Evolutionary conservation across 148 eudicot genomes (phyloP).

Genomic region (Euryodendron excelsum): DNA sequence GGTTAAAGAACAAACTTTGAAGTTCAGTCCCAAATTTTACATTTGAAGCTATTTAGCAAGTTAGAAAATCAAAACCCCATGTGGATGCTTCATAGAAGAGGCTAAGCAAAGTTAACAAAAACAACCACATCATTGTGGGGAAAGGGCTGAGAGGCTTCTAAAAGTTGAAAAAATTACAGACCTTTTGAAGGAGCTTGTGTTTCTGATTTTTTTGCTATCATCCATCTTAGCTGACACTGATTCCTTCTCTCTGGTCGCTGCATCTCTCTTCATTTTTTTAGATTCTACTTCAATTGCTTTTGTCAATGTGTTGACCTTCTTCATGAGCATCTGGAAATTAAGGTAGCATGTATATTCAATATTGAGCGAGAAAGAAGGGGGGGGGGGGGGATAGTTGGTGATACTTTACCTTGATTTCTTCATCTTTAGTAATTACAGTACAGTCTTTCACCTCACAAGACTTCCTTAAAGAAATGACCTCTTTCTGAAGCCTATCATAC

Average conservation of each 20-base stretch:
- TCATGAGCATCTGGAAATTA: conserved; percentile 53
- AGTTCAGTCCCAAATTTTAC: background rate
- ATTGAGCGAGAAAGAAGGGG: conserved; percentile 29
- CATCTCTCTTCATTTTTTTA: conserved; percentile 64
- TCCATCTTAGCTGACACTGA: conserved; percentile 37
- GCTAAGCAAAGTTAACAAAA: background rate
- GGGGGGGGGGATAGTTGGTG: conserved; percentile 77
- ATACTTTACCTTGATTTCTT: conserved; percentile 72
- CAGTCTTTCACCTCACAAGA: conserved; percentile 57
- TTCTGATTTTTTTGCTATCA: conserved; percentile 39
- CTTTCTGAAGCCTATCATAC: conserved; percentile 90
- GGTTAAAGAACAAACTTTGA: background rate
- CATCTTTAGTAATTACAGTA: conserved; percentile 56
- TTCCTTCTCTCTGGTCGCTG: conserved; percentile 41
- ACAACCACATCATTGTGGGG: background rate
- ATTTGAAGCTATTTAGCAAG: background rate
- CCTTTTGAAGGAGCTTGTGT: conserved; percentile 49
- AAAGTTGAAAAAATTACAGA: conserved; percentile 37
- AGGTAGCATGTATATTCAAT: conserved; percentile 10
- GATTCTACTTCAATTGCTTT: conserved; percentile 74
- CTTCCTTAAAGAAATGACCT: conserved; percentile 68
- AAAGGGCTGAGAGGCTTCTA: conserved; percentile 50
- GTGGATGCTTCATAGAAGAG: no score
- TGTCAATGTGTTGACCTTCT: conserved; percentile 66
- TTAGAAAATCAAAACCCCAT: background rate